These are phyloP conservation scores for Tetrahymena borealis DNA, from an alignment of 73 alveolate species.

Conservation along the genomic window DNA sequence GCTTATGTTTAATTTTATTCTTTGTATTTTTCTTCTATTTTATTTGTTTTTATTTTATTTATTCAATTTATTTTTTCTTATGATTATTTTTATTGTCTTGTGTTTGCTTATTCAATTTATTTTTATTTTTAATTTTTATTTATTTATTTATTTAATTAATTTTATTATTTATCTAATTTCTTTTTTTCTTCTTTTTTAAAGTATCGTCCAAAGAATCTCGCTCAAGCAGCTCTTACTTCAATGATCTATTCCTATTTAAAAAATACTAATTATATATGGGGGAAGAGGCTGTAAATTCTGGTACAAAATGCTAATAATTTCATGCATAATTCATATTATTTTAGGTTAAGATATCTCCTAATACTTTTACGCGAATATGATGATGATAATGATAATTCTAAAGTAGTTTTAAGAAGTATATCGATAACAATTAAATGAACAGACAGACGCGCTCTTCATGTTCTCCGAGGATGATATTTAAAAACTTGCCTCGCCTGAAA, in stretches of 20 bases:
- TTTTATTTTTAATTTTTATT: background rate
- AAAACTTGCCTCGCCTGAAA: constrained; percentile 4
- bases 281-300: constrained; percentile 4
- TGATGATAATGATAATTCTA: background rate
- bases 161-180: background rate
- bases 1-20: background rate
- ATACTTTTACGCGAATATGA: background rate
- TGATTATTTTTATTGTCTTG: no score
- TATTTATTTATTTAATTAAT: background rate
- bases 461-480: background rate
- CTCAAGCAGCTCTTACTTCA: background rate
- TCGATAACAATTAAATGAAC: background rate
- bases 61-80: background rate
- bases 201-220: background rate
- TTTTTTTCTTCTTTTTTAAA: background rate
- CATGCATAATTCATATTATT: background rate
- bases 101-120: background rate
- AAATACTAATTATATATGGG: background rate
- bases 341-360: background rate
- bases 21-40: background rate
- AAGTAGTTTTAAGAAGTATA: background rate
- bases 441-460: background rate
- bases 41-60: background rate
- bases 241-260: background rate
- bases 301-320: background rate